Evolutionary conservation across 176 grass and related monocot genomes (phyloP).

Genomic region (Carex scoparia): DNA sequence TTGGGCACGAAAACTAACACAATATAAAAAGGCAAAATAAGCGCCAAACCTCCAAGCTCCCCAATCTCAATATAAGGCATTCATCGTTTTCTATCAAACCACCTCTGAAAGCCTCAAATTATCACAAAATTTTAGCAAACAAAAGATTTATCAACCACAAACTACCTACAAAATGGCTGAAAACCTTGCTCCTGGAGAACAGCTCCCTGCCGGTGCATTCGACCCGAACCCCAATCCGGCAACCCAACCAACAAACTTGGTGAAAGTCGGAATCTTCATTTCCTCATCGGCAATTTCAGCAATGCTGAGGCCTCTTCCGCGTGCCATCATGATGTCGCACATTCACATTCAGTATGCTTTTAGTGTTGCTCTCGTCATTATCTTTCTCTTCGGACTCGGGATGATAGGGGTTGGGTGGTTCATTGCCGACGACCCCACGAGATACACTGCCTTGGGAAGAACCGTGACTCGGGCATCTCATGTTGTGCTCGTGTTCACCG

Average conservation of each 20-base stretch:
- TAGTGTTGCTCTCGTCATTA: not conserved
- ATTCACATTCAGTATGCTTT: not conserved
- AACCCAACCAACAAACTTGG: not conserved
- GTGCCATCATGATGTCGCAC: not conserved
- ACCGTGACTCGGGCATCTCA: not conserved
- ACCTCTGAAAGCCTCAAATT: no score
- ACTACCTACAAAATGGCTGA: not conserved
- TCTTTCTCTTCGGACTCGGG: not conserved
- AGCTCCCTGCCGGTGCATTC: not conserved
- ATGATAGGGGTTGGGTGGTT: slow-evolving; percentile 7
- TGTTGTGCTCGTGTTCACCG: not conserved
- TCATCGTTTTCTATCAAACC: no score
- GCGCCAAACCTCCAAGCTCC: no score
- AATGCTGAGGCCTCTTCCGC: not conserved
- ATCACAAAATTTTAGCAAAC: no score
- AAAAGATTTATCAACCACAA: no score
- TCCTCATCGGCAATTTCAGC: not conserved
- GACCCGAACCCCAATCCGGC: not conserved
- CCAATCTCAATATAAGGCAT: no score
- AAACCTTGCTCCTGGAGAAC: not conserved
- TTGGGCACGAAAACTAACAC: no score
- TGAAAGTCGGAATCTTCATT: not conserved
- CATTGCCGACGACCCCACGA: not conserved
- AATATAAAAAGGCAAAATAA: no score
- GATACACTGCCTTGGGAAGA: not conserved